A percentile compares a stretch with the other conserved stretches of the same genome.
These are phyloP conservation scores for Blastobotrys attinorum DNA, from an alignment of 805 yeast genomes.

Conservation along the genomic window DNA sequence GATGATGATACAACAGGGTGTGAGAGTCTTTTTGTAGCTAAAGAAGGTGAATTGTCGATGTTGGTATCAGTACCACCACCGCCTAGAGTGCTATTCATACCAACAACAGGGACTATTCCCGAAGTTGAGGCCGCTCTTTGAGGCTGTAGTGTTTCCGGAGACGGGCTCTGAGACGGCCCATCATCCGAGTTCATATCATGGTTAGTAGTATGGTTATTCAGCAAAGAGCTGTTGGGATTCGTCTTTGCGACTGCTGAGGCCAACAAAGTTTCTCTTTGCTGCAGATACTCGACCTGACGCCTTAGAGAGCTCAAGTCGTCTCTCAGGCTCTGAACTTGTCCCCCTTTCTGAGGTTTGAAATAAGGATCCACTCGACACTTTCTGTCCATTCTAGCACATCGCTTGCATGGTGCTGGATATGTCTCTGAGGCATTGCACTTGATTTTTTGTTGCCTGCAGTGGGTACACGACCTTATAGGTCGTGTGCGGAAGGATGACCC, in stretches of 20 bases:
- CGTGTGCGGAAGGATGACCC: constrained; percentile 37
- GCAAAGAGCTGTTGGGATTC: constrained; percentile 6
- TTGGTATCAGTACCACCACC: not conserved
- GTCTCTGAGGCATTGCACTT: constrained; percentile 85
- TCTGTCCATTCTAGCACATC: constrained; percentile 74
- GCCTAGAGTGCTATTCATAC: not conserved
- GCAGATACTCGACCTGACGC: constrained; percentile 41
- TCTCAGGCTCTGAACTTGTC: constrained; percentile 75
- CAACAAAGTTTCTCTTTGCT: constrained; percentile 14
- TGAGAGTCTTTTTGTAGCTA: not conserved
- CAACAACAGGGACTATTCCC: not conserved
- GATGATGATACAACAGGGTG: not conserved
- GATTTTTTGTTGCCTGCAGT: constrained; percentile 90
- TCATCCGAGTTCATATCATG: too few species aligned
- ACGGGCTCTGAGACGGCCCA: too few species aligned
- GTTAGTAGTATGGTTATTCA: not conserved
- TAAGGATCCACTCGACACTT: constrained; percentile 86
- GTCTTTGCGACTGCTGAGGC: constrained; percentile 14
- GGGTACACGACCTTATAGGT: constrained; percentile 89
- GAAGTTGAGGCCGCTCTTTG: not conserved
- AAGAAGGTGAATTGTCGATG: not conserved
- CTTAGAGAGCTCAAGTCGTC: constrained; percentile 63
- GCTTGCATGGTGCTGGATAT: constrained; percentile 71
- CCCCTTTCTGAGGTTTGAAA: constrained; percentile 85
- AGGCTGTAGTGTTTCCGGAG: not conserved